These are phyloP conservation scores for Termitomyces sp. DNA, from an alignment of 768 basidiomycete species.

Conservation along the genomic window DNA sequence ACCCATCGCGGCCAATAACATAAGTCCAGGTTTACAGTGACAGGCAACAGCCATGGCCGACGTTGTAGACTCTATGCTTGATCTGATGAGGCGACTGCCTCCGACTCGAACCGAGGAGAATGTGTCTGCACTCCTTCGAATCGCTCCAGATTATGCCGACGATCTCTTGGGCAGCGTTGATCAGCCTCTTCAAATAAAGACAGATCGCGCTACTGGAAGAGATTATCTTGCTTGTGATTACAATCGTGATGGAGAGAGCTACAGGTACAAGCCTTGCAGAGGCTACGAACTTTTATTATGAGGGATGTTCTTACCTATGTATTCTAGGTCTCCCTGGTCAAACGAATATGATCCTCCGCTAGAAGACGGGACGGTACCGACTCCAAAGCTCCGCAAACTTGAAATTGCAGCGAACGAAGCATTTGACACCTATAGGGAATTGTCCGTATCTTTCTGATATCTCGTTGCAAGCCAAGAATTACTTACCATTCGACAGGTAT, in stretches of 20 bases:
- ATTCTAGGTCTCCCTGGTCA: slow-evolving; percentile 92
- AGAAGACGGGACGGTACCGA: slow-evolving; percentile 85
- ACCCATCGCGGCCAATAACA: neutral
- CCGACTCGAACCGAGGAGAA: slow-evolving; percentile 87
- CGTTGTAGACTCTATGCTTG: slow-evolving; percentile 87
- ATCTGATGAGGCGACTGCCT: slow-evolving; percentile 93
- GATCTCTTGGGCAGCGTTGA: slow-evolving; percentile 94
- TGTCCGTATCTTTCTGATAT: slow-evolving; percentile 42
- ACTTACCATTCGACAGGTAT: slow-evolving; percentile 50
- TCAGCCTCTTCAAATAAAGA: slow-evolving; percentile 80
- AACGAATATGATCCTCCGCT: slow-evolving; percentile 92
- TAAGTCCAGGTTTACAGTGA: neutral
- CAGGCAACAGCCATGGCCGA: slow-evolving; percentile 50
- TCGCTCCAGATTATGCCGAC: slow-evolving; percentile 92
- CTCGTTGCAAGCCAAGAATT: neutral
- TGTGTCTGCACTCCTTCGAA: slow-evolving; percentile 69
- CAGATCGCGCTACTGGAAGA: slow-evolving; percentile 73
- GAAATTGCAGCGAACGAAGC: slow-evolving; percentile 94
- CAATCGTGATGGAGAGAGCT: slow-evolving; percentile 88
- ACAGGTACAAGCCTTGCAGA: slow-evolving; percentile 48
- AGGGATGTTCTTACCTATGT: neutral
- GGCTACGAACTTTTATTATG: neutral
- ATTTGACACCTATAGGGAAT: slow-evolving; percentile 95
- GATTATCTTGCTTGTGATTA: slow-evolving; percentile 95
- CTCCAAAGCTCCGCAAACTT: slow-evolving; percentile 78